Conservation (phyloP, 345 rosid species). For the Fremontodendron californicum region DNA sequence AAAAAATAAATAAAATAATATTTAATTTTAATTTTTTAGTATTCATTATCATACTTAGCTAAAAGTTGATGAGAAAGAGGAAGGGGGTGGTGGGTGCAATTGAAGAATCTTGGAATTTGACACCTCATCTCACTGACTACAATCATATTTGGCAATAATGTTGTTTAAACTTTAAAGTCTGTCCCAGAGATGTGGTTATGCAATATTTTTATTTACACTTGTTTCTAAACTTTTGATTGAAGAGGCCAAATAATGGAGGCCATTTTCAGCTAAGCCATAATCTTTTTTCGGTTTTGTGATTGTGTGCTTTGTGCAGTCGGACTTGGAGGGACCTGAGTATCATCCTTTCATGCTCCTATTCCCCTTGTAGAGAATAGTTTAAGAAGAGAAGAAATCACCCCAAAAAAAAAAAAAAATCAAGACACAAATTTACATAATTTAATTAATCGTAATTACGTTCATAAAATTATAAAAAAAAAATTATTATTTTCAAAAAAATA, state of each 20-base stretch:
- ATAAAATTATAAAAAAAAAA: too few relatives aligned
- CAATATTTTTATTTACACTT: not conserved
- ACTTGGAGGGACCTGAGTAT: conserved; percentile 14
- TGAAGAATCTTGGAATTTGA: conserved; percentile 39
- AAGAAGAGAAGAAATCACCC: too few relatives aligned
- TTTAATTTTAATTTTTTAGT: too few relatives aligned
- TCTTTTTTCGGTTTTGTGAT: conserved; percentile 18
- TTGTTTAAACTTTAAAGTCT: not conserved
- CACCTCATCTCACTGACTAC: conserved; percentile 36
- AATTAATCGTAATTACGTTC: too few relatives aligned
- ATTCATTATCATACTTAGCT: too few relatives aligned
- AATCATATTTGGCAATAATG: conserved; percentile 30
- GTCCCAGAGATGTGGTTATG: not conserved
- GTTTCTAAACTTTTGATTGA: not conserved
- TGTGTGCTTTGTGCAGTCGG: conserved; percentile 41
- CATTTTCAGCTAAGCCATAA: conserved; percentile 21
- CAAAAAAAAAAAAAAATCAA: too few relatives aligned
- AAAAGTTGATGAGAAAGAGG: conserved; percentile 3
- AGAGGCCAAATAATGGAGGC: conserved; percentile 20
- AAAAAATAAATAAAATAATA: too few relatives aligned
- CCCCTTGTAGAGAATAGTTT: too few relatives aligned
- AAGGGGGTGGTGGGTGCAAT: not conserved
- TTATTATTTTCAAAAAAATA: too few relatives aligned
- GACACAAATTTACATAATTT: too few relatives aligned
- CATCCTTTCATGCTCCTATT: conserved; percentile 21